Evolutionary conservation across 768 basidiomycete species (phyloP), one percentile per base, ranked within the genome.

Genomic region (Phanerochaete carnosa): DNA sequence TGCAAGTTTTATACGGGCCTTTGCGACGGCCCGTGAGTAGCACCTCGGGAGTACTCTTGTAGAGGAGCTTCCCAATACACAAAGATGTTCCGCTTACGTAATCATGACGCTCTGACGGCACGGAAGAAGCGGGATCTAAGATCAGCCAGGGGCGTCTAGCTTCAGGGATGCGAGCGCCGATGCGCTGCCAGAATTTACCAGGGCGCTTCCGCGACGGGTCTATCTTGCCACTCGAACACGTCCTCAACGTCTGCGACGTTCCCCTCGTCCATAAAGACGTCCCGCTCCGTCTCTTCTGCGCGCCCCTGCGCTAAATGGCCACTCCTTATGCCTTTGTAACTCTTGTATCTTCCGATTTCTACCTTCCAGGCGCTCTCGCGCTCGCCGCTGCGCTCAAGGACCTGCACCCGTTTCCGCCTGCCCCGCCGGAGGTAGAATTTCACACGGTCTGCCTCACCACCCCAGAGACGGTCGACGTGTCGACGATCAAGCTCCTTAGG

Each of bases 351-450:
- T 93, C 94, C 32, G 90, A 95, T 71, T 79, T 82, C 28, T 99
- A 99, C 77, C 87, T 98, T 55, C 93, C 94, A 33, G 97, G 97
- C 57, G 95, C 91, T 33, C 87, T 98, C 66, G 84, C 90, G 61
- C 80, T 94, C 68, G 90, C 85, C 32, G 91, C 90, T 57, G 91
- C 96, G 16, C 82, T 99, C 65, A 84, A 83, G 58, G 91, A 95
- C 62, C 71, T 93, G 45, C 94, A 95, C 69, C 80, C 83, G 19
- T 74, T 75, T 45, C 84, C 87, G 8, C 74, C 85, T 25, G 71
- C 77, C 47, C 73, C 82, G 29, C 84, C 86, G 55, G 81, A 85
- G 70, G 82, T 87, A 60, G 80, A 87, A 52, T 92, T 92, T 69
- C 80, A 88, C 62, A 91, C 90, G 15, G 87, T 95, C 62, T 97